Evolutionary conservation across 1,284 basidiomycete genomes (phyloP).

Genomic region (Ceratobasidium sp.): DNA sequence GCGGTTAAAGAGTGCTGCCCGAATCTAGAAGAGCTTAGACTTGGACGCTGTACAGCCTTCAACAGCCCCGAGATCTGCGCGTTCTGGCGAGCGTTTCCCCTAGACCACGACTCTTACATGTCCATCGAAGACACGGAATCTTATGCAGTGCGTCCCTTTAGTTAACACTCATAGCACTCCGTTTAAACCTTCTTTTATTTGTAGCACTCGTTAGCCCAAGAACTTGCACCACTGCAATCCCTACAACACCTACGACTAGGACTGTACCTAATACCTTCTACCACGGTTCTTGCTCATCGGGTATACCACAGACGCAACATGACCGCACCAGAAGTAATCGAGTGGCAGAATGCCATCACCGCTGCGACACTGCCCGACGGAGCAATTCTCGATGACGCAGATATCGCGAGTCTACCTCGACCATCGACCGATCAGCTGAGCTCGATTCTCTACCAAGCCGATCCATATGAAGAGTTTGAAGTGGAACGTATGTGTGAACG

Average conservation of each 20-base stretch:
- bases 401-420: neutral
- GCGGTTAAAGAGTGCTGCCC: conserved; percentile 18
- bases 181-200: neutral
- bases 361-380: neutral
- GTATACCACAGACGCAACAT: conserved; percentile 34
- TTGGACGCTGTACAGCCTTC: conserved; percentile 35
- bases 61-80: conserved; percentile 4
- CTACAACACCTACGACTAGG: conserved; percentile 20
- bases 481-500: neutral
- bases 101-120: conserved; percentile 44
- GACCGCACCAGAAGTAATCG: conserved; percentile 4
- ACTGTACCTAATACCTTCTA: conserved; percentile 32
- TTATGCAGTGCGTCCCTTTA: conserved; percentile 23
- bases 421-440: conserved; percentile 17
- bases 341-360: conserved; percentile 34
- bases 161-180: neutral
- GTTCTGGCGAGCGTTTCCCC: conserved; percentile 36
- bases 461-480: conserved; percentile 11
- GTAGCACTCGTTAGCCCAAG: conserved; percentile 23
- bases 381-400: neutral
- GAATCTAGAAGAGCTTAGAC: conserved; percentile 14
- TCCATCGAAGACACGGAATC: conserved; percentile 31
- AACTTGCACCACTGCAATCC: conserved; percentile 23
- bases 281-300: conserved; percentile 32
- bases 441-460: conserved; percentile 16